Base-by-base conservation (phyloP, 495 filamentous ascomycete genomes). In the Penicilliopsis zonata region DNA sequence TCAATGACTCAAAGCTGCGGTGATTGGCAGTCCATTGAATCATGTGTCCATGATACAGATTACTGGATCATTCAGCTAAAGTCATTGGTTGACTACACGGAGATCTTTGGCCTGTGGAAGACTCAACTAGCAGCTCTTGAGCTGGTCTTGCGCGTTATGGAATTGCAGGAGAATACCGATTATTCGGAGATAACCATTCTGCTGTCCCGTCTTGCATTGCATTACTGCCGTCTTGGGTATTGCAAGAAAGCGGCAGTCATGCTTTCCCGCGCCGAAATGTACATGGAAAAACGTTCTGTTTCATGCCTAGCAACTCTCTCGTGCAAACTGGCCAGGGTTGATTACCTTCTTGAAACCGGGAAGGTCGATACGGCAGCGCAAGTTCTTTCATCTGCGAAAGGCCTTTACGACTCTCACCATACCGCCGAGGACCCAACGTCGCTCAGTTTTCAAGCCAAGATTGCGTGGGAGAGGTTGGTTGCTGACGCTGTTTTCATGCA, bases 181-280 rank as follows among this genome's bases (percentile, higher is more conserved):
- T 41, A 61, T 28, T 65, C 57, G 10, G 69, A 71, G 12, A 49
- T 77, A 8, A 61, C 86, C 5, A 42, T 63, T 13, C 61, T 72
- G 30, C 64, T 79, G 18, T 70, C 72, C 10, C 56, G 57, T 1
- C 57, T 93, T 1, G 81, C 76, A 1, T 40, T 75, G 3, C 82
- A 87, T 38, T 83, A 86, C 45, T 70, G 83, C 31, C 71, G 69
- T 13, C 70, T 88, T 34, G 90, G 90, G 16, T 79, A 82, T 40
- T 79, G 79, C 13, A 69, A 69, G 9, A 80, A 82, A 47, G 85
- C 86, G 22, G 74, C 75, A 20, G 50, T 76, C 24, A 47, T 73
- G 1, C 63, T 94, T 13, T 58, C 59, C 2, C 69, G 72, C 32
- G 76, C 80, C 6, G 66, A 59, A 30, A 56, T 59, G 13, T 64